Conservation (phyloP, 345 rosid genomes). For the Acer yangbiense region DNA sequence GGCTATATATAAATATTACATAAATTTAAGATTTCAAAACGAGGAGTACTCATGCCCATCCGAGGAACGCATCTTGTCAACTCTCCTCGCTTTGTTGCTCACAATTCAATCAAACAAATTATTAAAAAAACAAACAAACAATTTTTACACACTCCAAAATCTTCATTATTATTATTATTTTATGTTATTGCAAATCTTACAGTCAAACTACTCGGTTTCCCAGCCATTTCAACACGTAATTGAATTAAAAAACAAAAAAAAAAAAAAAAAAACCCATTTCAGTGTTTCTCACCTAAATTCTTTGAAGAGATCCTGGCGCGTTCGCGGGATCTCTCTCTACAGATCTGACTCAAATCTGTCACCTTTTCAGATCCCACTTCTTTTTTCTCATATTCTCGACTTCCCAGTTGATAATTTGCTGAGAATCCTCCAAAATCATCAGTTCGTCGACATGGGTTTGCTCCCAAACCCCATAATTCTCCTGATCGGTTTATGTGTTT, state of each 20-base stretch:
- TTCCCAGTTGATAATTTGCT: background rate
- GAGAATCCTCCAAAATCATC: no score
- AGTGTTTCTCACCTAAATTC: background rate
- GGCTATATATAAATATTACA: no score
- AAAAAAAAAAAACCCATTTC: background rate
- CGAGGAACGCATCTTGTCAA: no score
- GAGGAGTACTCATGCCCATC: no score
- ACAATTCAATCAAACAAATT: no score
- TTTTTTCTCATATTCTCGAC: background rate
- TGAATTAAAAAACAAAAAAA: background rate
- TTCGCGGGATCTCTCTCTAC: conserved; percentile 14
- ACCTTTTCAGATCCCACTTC: background rate
- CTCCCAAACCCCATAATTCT: conserved; percentile 28
- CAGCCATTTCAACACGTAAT: background rate
- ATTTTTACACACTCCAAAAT: no score
- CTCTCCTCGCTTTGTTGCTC: no score
- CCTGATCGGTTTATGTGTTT: conserved; percentile 27
- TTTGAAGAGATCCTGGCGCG: background rate
- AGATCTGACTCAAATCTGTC: conserved; percentile 2
- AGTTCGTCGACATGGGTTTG: conserved; percentile 40
- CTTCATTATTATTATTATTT: no score
- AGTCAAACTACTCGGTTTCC: background rate
- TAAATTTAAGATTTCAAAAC: no score
- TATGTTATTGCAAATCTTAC: background rate
- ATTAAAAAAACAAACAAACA: no score